Conservation (phyloP, 352 stramenopile genomes). For the Globisporangium cylindrosporum region DNA sequence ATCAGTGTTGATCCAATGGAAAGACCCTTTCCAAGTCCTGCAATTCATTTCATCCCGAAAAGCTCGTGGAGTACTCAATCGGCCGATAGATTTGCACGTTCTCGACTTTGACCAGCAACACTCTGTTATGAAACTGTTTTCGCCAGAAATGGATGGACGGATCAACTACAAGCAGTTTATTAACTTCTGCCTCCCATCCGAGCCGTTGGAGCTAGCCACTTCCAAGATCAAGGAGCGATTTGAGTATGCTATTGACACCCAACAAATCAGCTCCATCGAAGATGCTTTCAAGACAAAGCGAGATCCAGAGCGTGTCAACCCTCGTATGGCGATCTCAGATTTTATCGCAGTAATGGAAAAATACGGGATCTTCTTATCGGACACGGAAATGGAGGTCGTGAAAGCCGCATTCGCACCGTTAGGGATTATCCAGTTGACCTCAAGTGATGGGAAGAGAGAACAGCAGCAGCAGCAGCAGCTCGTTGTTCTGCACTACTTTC, state of each 20-base stretch:
- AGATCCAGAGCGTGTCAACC: conserved; percentile 18
- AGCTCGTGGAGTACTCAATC: conserved; percentile 26
- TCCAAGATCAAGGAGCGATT: conserved; percentile 65
- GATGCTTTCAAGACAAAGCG: conserved; percentile 29
- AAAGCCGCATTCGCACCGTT: conserved; percentile 19
- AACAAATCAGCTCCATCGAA: conserved; percentile 37
- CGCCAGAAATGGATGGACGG: conserved; percentile 49
- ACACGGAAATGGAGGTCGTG: conserved; percentile 28
- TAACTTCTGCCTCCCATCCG: conserved; percentile 42
- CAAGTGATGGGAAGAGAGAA: background rate
- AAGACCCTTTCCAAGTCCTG: conserved; percentile 67
- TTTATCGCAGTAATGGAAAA: conserved; percentile 23
- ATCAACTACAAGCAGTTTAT: conserved; percentile 78
- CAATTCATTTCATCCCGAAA: conserved; percentile 39
- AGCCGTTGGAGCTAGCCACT: conserved; percentile 52
- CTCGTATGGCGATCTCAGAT: conserved; percentile 13
- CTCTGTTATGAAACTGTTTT: conserved; percentile 54
- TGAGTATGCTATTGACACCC: conserved; percentile 52
- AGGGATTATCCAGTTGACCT: background rate
- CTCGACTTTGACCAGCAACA: conserved; percentile 77
- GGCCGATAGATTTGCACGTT: conserved; percentile 40
- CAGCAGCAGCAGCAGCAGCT: background rate
- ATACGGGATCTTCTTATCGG: conserved; percentile 33
- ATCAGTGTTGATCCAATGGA: conserved; percentile 73
- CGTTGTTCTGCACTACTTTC: conserved; percentile 44